A percentile compares a stretch with the other conserved stretches of the same genome.
Conservation (phyloP, 2,329 filamentous ascomycete genomes). For the Alternaria gaisen region DNA sequence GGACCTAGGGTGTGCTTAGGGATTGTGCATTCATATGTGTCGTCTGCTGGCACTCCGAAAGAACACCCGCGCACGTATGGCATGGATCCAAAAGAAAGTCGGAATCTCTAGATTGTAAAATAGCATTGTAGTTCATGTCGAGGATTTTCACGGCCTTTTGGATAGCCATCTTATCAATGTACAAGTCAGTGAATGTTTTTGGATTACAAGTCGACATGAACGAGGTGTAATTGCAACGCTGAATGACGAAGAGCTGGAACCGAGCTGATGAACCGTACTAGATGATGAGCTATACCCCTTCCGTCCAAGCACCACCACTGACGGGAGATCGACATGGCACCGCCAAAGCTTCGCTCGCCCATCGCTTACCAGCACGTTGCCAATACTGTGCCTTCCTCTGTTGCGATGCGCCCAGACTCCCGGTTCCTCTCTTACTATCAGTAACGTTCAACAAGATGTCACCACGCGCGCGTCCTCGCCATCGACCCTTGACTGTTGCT, state of each 20-base stretch:
- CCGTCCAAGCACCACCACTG: conserved; percentile 7
- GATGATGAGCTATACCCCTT: conserved; percentile 1
- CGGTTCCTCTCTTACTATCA: not conserved
- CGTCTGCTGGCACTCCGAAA: not conserved
- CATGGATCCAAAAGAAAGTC: not conserved
- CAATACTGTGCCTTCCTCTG: not conserved
- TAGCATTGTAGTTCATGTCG: not conserved
- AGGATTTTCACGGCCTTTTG: rapidly evolving
- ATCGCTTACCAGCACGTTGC: not conserved
- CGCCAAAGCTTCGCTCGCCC: conserved; percentile 5
- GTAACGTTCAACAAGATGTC: conserved; percentile 8
- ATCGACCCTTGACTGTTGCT: conserved; percentile 37
- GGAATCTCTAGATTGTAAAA: not conserved
- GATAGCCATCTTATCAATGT: not conserved
- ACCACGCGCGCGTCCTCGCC: conserved; percentile 24
- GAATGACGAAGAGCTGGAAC: not conserved
- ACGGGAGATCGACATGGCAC: conserved; percentile 20
- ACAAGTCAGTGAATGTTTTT: not conserved
- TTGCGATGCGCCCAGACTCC: not conserved
- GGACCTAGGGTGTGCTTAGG: not conserved
- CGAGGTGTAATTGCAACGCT: not conserved
- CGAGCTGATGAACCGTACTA: not conserved
- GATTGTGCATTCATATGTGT: not conserved
- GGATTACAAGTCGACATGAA: not conserved
- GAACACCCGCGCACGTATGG: not conserved